A percentile compares a stretch with the other conserved stretches of the same genome.
phyloP scores from a whole-genome alignment of 306 rosid genomes.

The Cajanus cajan region DNA sequence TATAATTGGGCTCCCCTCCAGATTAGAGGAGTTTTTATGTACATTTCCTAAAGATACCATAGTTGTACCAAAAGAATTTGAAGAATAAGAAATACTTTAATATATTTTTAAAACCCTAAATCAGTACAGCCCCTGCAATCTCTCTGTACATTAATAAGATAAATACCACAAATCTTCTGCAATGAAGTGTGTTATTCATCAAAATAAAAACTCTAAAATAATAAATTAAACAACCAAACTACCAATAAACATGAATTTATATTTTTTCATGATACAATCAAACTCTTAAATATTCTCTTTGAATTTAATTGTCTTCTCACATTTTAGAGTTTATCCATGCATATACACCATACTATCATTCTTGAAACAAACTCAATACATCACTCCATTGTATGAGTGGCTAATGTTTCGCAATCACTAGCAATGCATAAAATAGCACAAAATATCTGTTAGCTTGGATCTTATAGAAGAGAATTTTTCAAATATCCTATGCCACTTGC shows the following conservation, averaged over 20 bases:
- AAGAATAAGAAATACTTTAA: neutral
- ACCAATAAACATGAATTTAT: slow-evolving; percentile 1
- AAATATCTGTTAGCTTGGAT: neutral
- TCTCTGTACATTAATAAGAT: neutral
- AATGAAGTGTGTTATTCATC: neutral
- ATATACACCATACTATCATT: neutral
- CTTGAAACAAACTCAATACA: neutral
- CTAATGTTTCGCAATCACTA: neutral
- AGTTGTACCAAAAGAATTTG: neutral
- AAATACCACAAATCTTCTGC: neutral
- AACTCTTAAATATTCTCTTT: neutral
- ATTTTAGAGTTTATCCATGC: neutral
- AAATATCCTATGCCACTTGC: neutral
- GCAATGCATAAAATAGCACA: neutral
- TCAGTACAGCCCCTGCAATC: neutral
- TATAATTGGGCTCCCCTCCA: slow-evolving; percentile 15
- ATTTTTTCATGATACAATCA: neutral
- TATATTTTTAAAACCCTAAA: neutral
- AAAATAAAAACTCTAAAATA: neutral
- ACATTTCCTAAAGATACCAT: slow-evolving; percentile 14
- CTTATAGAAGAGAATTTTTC: neutral
- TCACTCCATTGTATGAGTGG: neutral
- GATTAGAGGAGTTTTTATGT: neutral
- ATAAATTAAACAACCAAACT: neutral
- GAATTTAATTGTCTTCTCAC: neutral